Evolutionary conservation across 2,329 filamentous ascomycete species (phyloP), one percentile per base, ranked within the genome.

Genomic region (Acephala macrosclerotiorum): DNA sequence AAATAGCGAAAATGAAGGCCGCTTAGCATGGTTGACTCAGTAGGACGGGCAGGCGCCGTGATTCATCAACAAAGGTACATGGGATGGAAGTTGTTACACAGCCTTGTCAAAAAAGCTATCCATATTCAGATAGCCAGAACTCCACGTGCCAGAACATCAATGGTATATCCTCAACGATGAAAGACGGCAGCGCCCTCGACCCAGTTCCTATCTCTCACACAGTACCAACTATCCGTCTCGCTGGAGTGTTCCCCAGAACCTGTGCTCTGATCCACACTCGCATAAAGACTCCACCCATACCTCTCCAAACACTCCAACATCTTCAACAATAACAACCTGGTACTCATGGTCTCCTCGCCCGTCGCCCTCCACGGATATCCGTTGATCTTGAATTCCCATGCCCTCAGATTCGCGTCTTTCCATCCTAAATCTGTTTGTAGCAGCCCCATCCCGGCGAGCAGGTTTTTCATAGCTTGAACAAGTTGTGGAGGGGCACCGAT

Each of bases 271-370:
- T 79, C 76, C 33, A 81, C 71, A 64, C 77, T 78, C 1, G 77
- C 77, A 71, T 80, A 80, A 16, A 80, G 72, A 56, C 74, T 76
- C 75, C 78, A 80, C 1, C 79, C 79, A 58, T 77, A 72, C 3
- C 68, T 68, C 65, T 80, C 79, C 29, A 80, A 68, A 16, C 65
- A 66, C 55, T 77, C 76, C 65, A 80, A 63, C 66, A 80, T 66
- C 45, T 65, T 74, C 66, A 80, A 67, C 42, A 80, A 57, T 56
- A 80, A 59, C 58, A 76, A 66, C 26, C 78, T 72, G 12, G 74
- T 75, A n/a, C 62, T 71, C 74, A 80, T 77, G 2, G 78, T 79
- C 58, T 78, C 75, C 51, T 73, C 73, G 0, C 77, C 77, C 6
- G 49, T 63, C 1, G 78, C 72, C 26, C 58, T 53, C 76, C 76